These are phyloP conservation scores for Amaranthus palmeri DNA, from an alignment of 148 eudicot genomes.

Conservation along the genomic window DNA sequence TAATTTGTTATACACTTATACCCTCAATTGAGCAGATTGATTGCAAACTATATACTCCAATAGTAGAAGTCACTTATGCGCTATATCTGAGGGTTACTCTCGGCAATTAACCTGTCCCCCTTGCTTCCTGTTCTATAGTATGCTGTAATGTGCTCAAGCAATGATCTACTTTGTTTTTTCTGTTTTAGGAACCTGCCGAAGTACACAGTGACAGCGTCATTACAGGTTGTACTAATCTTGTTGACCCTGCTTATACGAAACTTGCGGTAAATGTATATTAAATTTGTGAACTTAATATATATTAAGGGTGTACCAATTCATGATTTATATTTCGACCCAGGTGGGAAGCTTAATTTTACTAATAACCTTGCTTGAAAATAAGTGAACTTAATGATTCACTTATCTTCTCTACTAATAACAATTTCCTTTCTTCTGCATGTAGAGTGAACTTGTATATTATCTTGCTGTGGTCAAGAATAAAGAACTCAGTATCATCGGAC, in stretches of 20 bases:
- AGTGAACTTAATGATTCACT: not conserved
- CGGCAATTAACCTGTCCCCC: too few relatives aligned
- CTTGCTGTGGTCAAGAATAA: constrained; percentile 74
- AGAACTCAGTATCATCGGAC: constrained; percentile 80
- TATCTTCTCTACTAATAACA: constrained; percentile 11
- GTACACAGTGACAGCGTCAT: too few relatives aligned
- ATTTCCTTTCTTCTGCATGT: constrained; percentile 31
- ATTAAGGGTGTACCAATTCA: constrained; percentile 48
- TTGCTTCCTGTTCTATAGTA: too few relatives aligned
- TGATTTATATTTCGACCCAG: constrained; percentile 57
- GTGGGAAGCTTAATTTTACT: constrained; percentile 28
- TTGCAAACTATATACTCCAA: too few relatives aligned
- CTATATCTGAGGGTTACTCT: too few relatives aligned
- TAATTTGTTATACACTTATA: too few relatives aligned
- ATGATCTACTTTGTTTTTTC: too few relatives aligned
- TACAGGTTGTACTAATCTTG: constrained; percentile 69
- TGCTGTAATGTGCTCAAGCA: too few relatives aligned
- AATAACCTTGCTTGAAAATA: not conserved
- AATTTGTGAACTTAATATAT: not conserved
- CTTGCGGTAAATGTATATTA: constrained; percentile 50
- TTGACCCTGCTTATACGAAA: constrained; percentile 58
- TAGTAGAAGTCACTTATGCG: too few relatives aligned
- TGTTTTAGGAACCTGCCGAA: too few relatives aligned
- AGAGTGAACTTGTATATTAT: constrained; percentile 74
- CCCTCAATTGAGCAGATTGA: too few relatives aligned